A percentile compares a stretch with the other conserved stretches of the same genome.
phyloP scores from a whole-genome alignment of 371 early-diverging fungal species.

The Modicella reniformis region DNA sequence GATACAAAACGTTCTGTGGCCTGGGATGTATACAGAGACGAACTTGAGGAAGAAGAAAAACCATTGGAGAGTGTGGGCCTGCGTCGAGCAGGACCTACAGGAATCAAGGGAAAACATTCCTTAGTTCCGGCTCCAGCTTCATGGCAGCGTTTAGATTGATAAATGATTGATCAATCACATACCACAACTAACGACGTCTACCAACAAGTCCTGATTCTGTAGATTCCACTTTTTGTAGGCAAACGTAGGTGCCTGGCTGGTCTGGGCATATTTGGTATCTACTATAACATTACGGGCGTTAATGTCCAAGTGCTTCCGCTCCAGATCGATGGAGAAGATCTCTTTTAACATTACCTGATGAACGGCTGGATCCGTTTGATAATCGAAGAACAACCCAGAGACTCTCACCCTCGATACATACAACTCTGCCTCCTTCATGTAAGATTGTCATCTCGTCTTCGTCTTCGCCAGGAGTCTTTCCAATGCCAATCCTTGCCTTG shows the following conservation, averaged over 20 bases:
- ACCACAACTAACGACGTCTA: conserved; percentile 66
- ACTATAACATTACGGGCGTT: neutral
- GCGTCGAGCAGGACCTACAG: conserved; percentile 49
- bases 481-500: conserved; percentile 59
- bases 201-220: conserved; percentile 62
- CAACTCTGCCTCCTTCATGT: conserved; percentile 62
- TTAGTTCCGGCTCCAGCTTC: neutral
- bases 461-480: conserved; percentile 55
- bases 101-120: neutral
- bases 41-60: conserved; percentile 42
- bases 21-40: conserved; percentile 53
- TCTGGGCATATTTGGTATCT: conserved; percentile 51
- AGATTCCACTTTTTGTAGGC: conserved; percentile 71
- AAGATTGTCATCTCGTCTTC: conserved; percentile 71
- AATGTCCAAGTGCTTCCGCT: neutral
- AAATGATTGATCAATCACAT: conserved; percentile 3
- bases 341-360: conserved; percentile 11
- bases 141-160: neutral
- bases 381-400: conserved; percentile 69
- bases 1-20: conserved; percentile 69
- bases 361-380: conserved; percentile 53
- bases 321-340: no score
- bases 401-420: conserved; percentile 71
- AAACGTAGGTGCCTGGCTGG: conserved; percentile 65
- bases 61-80: conserved; percentile 38